Conservation (phyloP, 768 basidiomycete genomes). For the Guyanaporus albipodus region DNA sequence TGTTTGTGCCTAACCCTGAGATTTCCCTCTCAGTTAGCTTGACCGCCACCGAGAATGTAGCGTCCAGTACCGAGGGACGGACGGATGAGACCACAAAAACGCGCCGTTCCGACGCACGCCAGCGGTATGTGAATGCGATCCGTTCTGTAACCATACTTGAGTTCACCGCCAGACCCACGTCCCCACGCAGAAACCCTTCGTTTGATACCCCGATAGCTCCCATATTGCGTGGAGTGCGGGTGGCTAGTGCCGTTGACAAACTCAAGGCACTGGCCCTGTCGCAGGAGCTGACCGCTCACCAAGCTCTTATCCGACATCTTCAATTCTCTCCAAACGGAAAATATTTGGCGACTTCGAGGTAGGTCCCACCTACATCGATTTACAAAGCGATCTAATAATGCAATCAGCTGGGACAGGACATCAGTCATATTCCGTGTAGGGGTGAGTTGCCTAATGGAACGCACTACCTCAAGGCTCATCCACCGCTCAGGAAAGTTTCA, state of each 20-base stretch:
- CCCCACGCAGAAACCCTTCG: conserved; percentile 26
- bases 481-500: conserved; percentile 35
- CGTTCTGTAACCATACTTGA: conserved; percentile 44
- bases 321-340: conserved; percentile 53
- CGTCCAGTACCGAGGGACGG: conserved; percentile 3
- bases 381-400: conserved; percentile 2
- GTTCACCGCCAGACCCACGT: conserved; percentile 28
- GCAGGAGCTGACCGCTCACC: conserved; percentile 42
- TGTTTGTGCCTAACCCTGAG: too few species aligned
- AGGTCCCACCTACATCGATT: conserved; percentile 3
- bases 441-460: conserved; percentile 27
- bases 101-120: conserved; percentile 13
- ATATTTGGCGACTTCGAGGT: conserved; percentile 51
- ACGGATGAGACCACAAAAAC: too few species aligned
- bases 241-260: conserved; percentile 38
- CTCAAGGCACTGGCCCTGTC: conserved; percentile 37
- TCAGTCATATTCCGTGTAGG: conserved; percentile 47
- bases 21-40: conserved; percentile 27
- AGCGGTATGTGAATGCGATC: conserved; percentile 39
- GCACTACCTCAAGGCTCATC: conserved; percentile 9
- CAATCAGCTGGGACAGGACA: conserved; percentile 45
- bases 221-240: conserved; percentile 38
- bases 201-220: conserved; percentile 29
- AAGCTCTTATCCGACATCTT: conserved; percentile 47
- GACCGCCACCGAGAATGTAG: conserved; percentile 22